Evolutionary conservation across 495 filamentous ascomycete genomes (phyloP), one percentile per base, ranked within the genome.

Genomic region (Aspergillus panamensis): DNA sequence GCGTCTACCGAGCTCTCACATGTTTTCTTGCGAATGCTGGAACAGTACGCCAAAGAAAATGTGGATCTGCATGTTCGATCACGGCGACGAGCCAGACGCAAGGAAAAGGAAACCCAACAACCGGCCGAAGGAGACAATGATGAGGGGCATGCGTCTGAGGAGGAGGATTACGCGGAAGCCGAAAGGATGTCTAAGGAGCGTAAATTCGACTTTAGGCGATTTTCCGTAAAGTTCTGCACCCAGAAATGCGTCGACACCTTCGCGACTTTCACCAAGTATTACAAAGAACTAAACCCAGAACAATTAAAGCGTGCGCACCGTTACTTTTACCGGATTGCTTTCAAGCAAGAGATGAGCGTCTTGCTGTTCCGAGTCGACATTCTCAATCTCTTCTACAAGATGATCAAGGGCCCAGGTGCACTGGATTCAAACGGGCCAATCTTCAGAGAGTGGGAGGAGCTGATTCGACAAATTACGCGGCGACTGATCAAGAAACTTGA

Each of bases 241-340:
- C 91, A 97, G 65, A 84, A 80, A 47, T 93, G 90, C 51, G 83
- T 97, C 49, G 86, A 97, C 64, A 96, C 94, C 0, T 99, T 94
- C 62, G 80, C 97, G 37, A 69, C 81, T 8, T 91, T 97, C 60
- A 84, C 87, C 6, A 81, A 79, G 48, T 94, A 81, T 70, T 97
- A 96, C 67, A 80, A 79, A 21, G 94, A 97, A 57, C 78, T 99
- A n/a, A 77, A 84, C 56, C 75, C 83, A 2, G 78, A 84, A 40
- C 95, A 97, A 68, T 75, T 97, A 48, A 99, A 98, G 74, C 85
- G 95, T 4, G 89, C 87, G 20, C 93, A 97, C 72, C 90, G 94
- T 8, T 97, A 94, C 64, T 93, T 99, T 71, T 93, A 97, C 61
- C 86, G 94, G 1, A 82, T 96, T 42, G 92, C 91, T 5, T 97